A percentile compares a stretch with the other conserved stretches of the same genome.
Evolutionary conservation across 345 rosid genomes (phyloP).

Genomic region (Moringa oleifera): DNA sequence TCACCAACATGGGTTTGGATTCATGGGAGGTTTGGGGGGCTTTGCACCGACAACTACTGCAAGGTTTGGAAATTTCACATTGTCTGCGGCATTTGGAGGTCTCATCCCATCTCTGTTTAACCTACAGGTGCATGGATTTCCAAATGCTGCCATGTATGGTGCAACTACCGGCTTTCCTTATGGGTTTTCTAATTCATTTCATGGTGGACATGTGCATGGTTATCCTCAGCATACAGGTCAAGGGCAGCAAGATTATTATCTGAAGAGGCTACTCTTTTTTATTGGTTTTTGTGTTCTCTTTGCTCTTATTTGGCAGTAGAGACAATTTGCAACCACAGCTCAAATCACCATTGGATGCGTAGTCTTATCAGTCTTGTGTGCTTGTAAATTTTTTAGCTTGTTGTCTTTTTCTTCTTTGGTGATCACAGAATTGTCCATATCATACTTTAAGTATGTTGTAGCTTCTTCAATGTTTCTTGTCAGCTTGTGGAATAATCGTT

Average conservation of each 20-base stretch:
- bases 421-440: background rate
- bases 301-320: slow-evolving; percentile 57
- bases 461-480: background rate
- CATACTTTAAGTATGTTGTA: background rate
- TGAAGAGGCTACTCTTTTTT: slow-evolving; percentile 55
- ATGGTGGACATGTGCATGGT: slow-evolving; percentile 56
- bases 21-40: slow-evolving; percentile 83
- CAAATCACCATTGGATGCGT: background rate
- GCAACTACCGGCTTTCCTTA: slow-evolving; percentile 64
- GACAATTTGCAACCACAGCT: background rate
- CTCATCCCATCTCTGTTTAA: slow-evolving; percentile 79
- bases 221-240: slow-evolving; percentile 55
- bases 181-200: slow-evolving; percentile 62
- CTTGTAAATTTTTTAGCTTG: background rate
- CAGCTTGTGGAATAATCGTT: background rate
- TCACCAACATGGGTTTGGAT: slow-evolving; percentile 66
- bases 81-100: slow-evolving; percentile 85
- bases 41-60: slow-evolving; percentile 72
- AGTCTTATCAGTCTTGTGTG: background rate
- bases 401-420: background rate
- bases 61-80: slow-evolving; percentile 75
- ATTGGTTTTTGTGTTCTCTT: slow-evolving; percentile 48
- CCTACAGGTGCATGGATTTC: slow-evolving; percentile 81
- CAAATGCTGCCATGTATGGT: slow-evolving; percentile 75
- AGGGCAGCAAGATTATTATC: slow-evolving; percentile 69